Conservation (phyloP, 371 early-diverging fungal species). For the Zychaea mexicana region DNA sequence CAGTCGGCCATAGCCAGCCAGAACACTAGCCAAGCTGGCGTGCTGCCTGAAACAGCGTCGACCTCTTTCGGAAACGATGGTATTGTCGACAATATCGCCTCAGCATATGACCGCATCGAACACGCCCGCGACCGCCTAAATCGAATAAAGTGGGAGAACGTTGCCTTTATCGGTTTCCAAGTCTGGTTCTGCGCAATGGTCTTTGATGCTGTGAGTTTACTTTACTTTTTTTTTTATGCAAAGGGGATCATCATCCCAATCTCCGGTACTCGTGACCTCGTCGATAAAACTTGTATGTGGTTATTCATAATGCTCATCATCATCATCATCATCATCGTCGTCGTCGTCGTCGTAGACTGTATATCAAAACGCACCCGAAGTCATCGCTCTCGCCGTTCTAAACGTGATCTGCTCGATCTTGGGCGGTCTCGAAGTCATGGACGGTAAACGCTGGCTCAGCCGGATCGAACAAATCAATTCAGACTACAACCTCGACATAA, state of each 20-base stretch:
- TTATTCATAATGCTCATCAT: neutral
- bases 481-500: slow-evolving; percentile 7
- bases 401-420: slow-evolving; percentile 43
- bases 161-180: slow-evolving; percentile 52
- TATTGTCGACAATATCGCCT: neutral
- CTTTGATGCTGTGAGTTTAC: slow-evolving; percentile 47
- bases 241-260: no score
- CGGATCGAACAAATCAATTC: neutral
- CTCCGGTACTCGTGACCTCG: no score
- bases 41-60: neutral
- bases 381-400: slow-evolving; percentile 37
- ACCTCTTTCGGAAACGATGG: neutral
- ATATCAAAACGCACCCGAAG: slow-evolving; percentile 47
- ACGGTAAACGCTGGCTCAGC: slow-evolving; percentile 39
- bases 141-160: slow-evolving; percentile 52
- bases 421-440: slow-evolving; percentile 44
- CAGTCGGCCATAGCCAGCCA: slow-evolving; percentile 43
- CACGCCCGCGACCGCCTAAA: slow-evolving; percentile 31
- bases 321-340: neutral
- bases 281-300: no score
- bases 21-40: slow-evolving; percentile 29
- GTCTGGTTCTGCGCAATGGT: slow-evolving; percentile 50
- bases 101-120: slow-evolving; percentile 5
- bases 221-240: neutral
- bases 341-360: slow-evolving; percentile 34